Conservation (phyloP, 179 eudicot genomes). For the Silene noctiflora region DNA sequence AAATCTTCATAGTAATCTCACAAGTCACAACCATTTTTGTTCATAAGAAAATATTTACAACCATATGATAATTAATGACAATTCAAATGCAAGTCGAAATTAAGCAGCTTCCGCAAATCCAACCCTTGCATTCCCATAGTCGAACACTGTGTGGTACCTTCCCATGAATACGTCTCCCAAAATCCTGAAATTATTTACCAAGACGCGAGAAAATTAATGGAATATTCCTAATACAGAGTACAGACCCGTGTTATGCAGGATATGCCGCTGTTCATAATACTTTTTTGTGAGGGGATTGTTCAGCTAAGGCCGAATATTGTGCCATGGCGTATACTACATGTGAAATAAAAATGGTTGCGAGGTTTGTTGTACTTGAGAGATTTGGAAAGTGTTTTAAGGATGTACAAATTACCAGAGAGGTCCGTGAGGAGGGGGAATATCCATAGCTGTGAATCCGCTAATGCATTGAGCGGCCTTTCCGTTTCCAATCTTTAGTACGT, state of each 20-base stretch:
- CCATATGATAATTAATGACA: background rate
- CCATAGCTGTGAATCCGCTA: slow-evolving; percentile 80
- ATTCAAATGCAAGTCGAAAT: background rate
- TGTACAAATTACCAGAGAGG: slow-evolving; percentile 65
- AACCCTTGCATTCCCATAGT: slow-evolving; percentile 54
- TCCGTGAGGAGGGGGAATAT: slow-evolving; percentile 83
- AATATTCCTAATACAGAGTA: no score
- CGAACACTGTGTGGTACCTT: slow-evolving; percentile 67
- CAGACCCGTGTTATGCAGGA: no score
- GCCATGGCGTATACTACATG: no score
- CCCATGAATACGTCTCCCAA: slow-evolving; percentile 85
- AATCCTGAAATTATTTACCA: slow-evolving; percentile 45
- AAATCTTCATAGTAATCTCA: background rate
- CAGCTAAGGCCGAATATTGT: background rate
- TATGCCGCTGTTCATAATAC: no score
- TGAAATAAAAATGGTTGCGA: no score
- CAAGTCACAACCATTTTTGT: background rate
- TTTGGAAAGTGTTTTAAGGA: background rate
- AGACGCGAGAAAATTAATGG: background rate
- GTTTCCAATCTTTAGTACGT: slow-evolving; percentile 73
- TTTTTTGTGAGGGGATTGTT: no score
- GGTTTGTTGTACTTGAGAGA: no score
- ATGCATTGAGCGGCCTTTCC: slow-evolving; percentile 69
- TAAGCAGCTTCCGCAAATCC: slow-evolving; percentile 76
- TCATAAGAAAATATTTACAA: no score